Base-by-base conservation (phyloP, 1,139 yeast species). In the Arxiozyma slooffiae region DNA sequence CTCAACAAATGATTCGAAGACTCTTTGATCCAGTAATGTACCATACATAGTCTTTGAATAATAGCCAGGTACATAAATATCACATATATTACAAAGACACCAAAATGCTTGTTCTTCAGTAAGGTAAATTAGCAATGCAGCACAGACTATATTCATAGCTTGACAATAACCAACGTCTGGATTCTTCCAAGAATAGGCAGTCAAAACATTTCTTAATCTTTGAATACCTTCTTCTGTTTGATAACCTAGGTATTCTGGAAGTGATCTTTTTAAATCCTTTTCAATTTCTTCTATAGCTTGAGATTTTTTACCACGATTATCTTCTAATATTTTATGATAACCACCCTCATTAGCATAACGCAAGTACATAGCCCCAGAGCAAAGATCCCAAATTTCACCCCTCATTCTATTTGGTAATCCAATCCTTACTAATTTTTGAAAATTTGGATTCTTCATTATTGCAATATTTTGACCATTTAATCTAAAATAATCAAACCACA, bases 11-110 rank as follows among this genome's bases (percentile, higher is more conserved):
- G 89, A 80, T 67, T 94, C 98, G 65, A 92, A 86, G 0, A 94
- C 98, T 58, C 82, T 80, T 68, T 94, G 99, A 64, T 94, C 99
- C 41, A 94, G 71, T 39, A 94, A 71, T 0, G 97, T 92, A 23
- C 99, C 99, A 62, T 90, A 92, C 99, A 94, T 94, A 1, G 97
- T 92, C 61, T 84, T 88, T 2, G 97, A 90, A 64, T 94, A 94
- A 67, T 94, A 94, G 0, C 98, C 98, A 0, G 98, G 97, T 3
- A 90, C 85, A 53, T 86, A 77, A 44, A 81, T 76, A 55, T 89
- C 96, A 70, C 97, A 89, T 4, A 94, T 69, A n/a, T 79, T 77
- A 52, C 82, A 79, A 53, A 94, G 73, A 52, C 94, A 79, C 97
- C 97, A 94, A 64, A 89, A 94, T 0, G 97, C 97, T 67, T 94